phyloP scores from a whole-genome alignment of 805 yeast species.

The Lachancea sp. region DNA sequence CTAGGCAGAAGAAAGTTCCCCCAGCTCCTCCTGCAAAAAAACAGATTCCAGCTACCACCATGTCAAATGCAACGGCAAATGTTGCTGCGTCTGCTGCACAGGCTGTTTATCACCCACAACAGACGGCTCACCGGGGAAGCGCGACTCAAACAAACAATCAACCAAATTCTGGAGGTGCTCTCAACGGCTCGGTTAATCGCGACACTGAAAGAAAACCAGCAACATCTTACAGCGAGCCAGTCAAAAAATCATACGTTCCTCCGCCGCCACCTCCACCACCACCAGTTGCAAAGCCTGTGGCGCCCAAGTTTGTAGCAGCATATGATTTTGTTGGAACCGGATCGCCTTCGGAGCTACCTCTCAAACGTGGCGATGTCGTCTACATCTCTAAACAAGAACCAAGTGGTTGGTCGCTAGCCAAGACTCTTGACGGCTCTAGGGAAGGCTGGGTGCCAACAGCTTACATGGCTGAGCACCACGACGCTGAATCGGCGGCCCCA shows the following conservation, averaged over 20 bases:
- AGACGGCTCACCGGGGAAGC: constrained; percentile 7
- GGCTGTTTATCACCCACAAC: constrained; percentile 30
- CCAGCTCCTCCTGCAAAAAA: constrained; percentile 18
- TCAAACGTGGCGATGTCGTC: constrained; percentile 69
- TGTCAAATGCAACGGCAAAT: constrained; percentile 19
- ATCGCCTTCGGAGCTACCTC: constrained; percentile 71
- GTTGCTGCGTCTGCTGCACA: constrained; percentile 39
- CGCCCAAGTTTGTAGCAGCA: constrained; percentile 76
- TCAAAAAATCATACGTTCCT: constrained; percentile 29
- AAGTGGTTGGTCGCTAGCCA: constrained; percentile 94
- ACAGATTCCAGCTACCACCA: constrained; percentile 23
- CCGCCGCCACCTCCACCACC: constrained; percentile 79
- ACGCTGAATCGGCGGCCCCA: constrained; percentile 30
- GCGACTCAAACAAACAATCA: constrained; percentile 13
- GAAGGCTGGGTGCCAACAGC: constrained; percentile 98
- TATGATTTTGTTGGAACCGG: constrained; percentile 88
- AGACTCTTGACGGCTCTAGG: constrained; percentile 59
- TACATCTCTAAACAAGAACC: constrained; percentile 65
- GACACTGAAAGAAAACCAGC: constrained; percentile 12
- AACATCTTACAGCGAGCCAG: constrained; percentile 14
- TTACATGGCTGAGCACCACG: constrained; percentile 60
- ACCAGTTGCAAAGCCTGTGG: constrained; percentile 50
- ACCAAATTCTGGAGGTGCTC: neutral
- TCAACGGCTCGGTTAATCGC: neutral
- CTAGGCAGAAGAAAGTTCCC: constrained; percentile 10